Evolutionary conservation across 2,329 filamentous ascomycete genomes (phyloP).

Genomic region (Monosporascus sp.): DNA sequence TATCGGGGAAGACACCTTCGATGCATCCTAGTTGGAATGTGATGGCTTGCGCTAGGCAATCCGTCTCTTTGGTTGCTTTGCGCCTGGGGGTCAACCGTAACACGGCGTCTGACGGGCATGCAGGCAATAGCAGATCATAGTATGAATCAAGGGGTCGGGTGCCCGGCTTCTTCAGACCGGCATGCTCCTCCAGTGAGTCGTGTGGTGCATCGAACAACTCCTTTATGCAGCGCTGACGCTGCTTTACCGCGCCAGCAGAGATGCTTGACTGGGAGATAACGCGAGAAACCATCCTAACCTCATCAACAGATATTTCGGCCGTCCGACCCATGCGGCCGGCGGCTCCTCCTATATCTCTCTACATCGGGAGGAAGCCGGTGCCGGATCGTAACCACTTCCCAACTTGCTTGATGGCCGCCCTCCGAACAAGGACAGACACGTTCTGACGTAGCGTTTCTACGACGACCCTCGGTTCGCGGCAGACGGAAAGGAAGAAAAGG

Average conservation of each 20-base stretch:
- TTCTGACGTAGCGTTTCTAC: slow-evolving; percentile 6
- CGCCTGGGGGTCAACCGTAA: background rate
- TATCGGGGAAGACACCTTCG: slow-evolving; percentile 1
- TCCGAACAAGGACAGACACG: slow-evolving; percentile 6
- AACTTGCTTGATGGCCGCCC: slow-evolving; percentile 8
- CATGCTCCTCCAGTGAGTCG: background rate
- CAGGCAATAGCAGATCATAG: slow-evolving; percentile 8
- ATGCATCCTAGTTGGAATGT: slow-evolving; percentile 2
- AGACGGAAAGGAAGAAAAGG: slow-evolving; percentile 12
- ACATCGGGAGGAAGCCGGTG: slow-evolving; percentile 3
- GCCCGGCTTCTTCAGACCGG: slow-evolving; percentile 1
- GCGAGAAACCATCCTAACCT: slow-evolving; percentile 7
- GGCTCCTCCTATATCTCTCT: slow-evolving; percentile 1
- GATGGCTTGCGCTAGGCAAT: background rate
- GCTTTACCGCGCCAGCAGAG: background rate
- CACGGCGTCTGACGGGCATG: slow-evolving; percentile 3
- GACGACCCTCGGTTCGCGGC: slow-evolving; percentile 6
- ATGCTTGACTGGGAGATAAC: slow-evolving; percentile 1
- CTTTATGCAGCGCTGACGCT: slow-evolving; percentile 2
- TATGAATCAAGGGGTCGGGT: slow-evolving; percentile 2
- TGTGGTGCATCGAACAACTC: slow-evolving; percentile 1
- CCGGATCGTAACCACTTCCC: slow-evolving; percentile 5
- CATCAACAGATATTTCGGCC: slow-evolving; percentile 9
- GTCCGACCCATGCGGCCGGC: slow-evolving; percentile 4
- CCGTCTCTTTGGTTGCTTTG: background rate